These are phyloP conservation scores for Xylaria digitata DNA, from an alignment of 2,329 filamentous ascomycete genomes.

Conservation along the genomic window DNA sequence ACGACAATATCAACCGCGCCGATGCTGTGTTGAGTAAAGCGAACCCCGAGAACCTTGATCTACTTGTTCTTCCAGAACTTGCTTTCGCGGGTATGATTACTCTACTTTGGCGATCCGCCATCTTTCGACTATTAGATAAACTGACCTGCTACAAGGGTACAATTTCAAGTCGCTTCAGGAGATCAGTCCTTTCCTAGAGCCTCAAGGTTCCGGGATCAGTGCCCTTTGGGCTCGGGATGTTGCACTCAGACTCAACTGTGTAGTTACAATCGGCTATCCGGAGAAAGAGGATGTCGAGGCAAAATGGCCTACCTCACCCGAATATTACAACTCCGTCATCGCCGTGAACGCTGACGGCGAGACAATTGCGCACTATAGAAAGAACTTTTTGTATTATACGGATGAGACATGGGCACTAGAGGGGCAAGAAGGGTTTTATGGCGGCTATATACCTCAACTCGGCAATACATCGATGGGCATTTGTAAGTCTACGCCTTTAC, in stretches of 20 bases:
- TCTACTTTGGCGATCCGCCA: background rate
- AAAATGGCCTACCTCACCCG: conserved; percentile 60
- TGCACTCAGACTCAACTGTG: conserved; percentile 74
- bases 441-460: conserved; percentile 57
- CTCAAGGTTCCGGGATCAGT: conserved; percentile 71
- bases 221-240: conserved; percentile 77
- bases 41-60: conserved; percentile 67
- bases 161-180: conserved; percentile 78
- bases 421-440: conserved; percentile 62
- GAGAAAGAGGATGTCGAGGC: conserved; percentile 68
- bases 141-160: conserved; percentile 66
- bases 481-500: conserved; percentile 55
- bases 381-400: conserved; percentile 67
- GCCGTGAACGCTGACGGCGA: conserved; percentile 69
- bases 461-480: conserved; percentile 69
- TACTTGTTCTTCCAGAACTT: conserved; percentile 80
- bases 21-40: conserved; percentile 70
- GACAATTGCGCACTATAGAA: conserved; percentile 70
- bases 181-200: conserved; percentile 77
- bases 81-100: conserved; percentile 72
- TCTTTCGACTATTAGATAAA: conserved; percentile 1
- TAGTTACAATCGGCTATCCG: conserved; percentile 79
- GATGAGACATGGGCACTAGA: conserved; percentile 73
- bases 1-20: conserved; percentile 76
- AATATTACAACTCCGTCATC: conserved; percentile 61